phyloP scores from a whole-genome alignment of 225 moss, liverwort and hornwort species.

The Bryoerythrophyllum caledonicum region DNA sequence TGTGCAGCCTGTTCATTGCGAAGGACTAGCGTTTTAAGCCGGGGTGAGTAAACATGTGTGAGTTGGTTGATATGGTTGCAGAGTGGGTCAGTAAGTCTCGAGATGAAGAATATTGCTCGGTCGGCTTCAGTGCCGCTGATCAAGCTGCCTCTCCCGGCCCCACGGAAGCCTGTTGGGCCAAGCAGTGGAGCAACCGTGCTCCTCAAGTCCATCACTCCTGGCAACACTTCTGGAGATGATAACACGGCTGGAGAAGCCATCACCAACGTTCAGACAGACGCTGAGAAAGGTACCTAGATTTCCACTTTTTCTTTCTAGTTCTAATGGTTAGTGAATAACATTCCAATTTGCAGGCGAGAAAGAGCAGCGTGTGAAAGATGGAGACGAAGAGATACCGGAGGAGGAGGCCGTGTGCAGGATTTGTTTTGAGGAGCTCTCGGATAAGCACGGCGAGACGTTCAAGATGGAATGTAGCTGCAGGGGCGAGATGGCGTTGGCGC shows the following conservation, averaged over 20 bases:
- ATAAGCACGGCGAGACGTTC: constrained; percentile 53
- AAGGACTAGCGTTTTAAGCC: background rate
- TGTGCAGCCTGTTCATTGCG: background rate
- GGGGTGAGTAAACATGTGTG: background rate
- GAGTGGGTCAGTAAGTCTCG: constrained; percentile 19
- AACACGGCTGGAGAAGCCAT: background rate
- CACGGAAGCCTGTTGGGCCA: constrained; percentile 29
- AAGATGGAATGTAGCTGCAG: constrained; percentile 66
- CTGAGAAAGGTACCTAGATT: constrained; percentile 31
- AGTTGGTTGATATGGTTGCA: constrained; percentile 23
- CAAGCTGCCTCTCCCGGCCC: constrained; percentile 29
- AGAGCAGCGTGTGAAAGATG: constrained; percentile 18
- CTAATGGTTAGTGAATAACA: too few relatives aligned
- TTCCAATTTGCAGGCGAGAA: constrained; percentile 25
- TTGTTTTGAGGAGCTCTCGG: constrained; percentile 50
- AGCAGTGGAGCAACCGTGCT: constrained; percentile 38
- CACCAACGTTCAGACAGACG: constrained; percentile 3
- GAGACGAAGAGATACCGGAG: constrained; percentile 50
- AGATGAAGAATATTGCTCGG: constrained; percentile 40
- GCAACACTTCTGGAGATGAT: constrained; percentile 26
- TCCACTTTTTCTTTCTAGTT: too few relatives aligned
- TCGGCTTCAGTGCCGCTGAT: constrained; percentile 36
- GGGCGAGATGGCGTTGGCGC: constrained; percentile 55
- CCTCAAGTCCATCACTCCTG: constrained; percentile 37
- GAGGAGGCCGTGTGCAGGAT: constrained; percentile 68